Evolutionary conservation across 306 rosid genomes (phyloP), one percentile per base, ranked within the genome.

Genomic region (Medicago ruthenica): DNA sequence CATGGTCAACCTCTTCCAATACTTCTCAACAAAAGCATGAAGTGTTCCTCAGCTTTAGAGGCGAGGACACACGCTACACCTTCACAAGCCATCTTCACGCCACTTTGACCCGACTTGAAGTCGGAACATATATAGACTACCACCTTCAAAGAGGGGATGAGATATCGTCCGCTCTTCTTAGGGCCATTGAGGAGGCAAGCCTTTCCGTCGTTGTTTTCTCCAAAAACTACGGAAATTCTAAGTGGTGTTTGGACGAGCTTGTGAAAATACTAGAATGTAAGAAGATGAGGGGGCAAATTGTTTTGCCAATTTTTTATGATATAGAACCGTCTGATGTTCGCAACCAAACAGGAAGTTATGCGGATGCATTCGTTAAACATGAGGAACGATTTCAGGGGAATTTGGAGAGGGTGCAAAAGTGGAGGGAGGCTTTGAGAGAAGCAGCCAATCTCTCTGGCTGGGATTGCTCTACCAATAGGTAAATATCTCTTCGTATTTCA

Each of bases 401-500:
- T 12, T 5, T 51, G 77, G 42, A 3, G 5, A 80, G 18, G 66
- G 75, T 74, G 13, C 60, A 13, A n/a, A 74, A 4, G 4, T 80
- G 84, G 84, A 80, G 76, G 16, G 71, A 68, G 4, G 80, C 84
- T 74, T 68, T 80, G 40, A 10, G 45, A 64, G 83, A 83, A 17
- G 86, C 81, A 0, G 86, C 86, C 1, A 83, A 80, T 65, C 51
- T n/a, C 20, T 83, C 86, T 7, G 86, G 86, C 5, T 83, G 84
- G 86, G 86, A 83, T 71, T 79, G 86, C 36, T 45, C 81, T 1
- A 50, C 76, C 48, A 79, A 79, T n/a, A 75, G 81, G 86, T 79
- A 71, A 71, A 0, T 39, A 9, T 9, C 20, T 50, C 3, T 50
- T 6, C 6, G 8, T n/a, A 50, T n/a, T 12, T 15, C 14, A 6